Evolutionary conservation across 2,329 filamentous ascomycete species (phyloP), one percentile per base, ranked within the genome.

Genomic region (Alternaria panax): DNA sequence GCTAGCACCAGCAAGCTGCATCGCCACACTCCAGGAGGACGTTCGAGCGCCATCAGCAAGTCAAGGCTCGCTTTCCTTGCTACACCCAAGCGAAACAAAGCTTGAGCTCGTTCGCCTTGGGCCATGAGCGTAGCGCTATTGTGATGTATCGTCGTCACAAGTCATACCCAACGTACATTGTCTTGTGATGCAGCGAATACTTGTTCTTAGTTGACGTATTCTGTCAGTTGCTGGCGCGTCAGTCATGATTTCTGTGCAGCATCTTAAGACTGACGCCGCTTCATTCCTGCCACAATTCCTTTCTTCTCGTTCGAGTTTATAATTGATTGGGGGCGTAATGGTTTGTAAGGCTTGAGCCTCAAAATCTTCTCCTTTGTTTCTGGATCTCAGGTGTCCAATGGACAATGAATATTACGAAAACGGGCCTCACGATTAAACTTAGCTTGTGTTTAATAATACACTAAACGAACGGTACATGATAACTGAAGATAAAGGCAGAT

Each of bases 1-100:
- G 64, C 70, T 18, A 65, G 65, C 38, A 54, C 58, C 28, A 76
- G 65, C 65, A 78, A 75, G 65, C 57, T 71, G 28, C 67, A 74
- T 56, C 70, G 70, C 52, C 68, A 69, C 41, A 73, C 69, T 16
- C 72, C 74, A 4, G 70, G 64, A 57, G 70, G 64, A 54, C 67
- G 71, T 18, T 64, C 69, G 27, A 70, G 68, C 54, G 66, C 71
- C 4, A 71, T 80, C 57, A 79, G 72, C 66, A 75, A 72, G 65
- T 74, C 76, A 9, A 68, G 78, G 54, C 70, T 80, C 47, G 74
- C 72, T 36, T 74, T 78, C 53, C 66, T 80, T 12, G 74, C 78
- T 22, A 79, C 75, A 12, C 78, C 78, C 3, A 80, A 78, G 71
- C 74, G 75, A 32, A 65, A 50, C 60, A 76, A 71, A 54, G 66